Evolutionary conservation across 2,329 filamentous ascomycete genomes (phyloP), one percentile per base, ranked within the genome.

Genomic region (Penicillium hordei): DNA sequence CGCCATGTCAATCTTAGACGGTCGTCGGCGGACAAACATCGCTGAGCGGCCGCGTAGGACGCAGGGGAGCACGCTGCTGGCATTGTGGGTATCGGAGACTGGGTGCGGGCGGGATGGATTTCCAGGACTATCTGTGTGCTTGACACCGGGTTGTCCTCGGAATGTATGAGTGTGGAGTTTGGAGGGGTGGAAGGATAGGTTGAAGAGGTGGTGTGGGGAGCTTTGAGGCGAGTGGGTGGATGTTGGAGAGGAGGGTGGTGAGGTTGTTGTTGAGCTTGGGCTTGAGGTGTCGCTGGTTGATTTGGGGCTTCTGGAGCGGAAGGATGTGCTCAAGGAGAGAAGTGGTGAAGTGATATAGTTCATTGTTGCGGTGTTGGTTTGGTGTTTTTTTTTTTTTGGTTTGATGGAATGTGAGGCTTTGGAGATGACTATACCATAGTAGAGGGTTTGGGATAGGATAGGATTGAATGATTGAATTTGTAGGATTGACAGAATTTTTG

Each of bases 1-100:
- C 3, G 73, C 75, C 50, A 79, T 63, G 58, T 80, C 78, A 15
- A 78, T 72, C 10, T 74, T 71, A 5, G 78, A 80, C 3, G 76
- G 76, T 17, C 76, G 72, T 27, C 74, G 74, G 31, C 77, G 75
- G 7, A 79, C 65, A 5, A 74, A 63, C 54, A 68, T 66, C 9
- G 69, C 67, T 8, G 70, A 68, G 13, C 70, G 65, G 46, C 67
- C 69, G 49, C 71, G 65, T 6, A 72, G 63, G 39, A 70, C 65
- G 46, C 65, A 68, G 50, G 67, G 64, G 15, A 68, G 62, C 50
- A 70, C 68, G 54, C 69, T 66, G 33, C 36, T 12, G 21, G 34
- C 15, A 19, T 19, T 42, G 36, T 53, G 31, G 29, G n/a, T 29
- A 8, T 57, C 42, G 36, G 48, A 51, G 27, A 34, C 33, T n/a